These are phyloP conservation scores for Yarrowia hollandica DNA, from an alignment of 805 yeast genomes.

Conservation along the genomic window DNA sequence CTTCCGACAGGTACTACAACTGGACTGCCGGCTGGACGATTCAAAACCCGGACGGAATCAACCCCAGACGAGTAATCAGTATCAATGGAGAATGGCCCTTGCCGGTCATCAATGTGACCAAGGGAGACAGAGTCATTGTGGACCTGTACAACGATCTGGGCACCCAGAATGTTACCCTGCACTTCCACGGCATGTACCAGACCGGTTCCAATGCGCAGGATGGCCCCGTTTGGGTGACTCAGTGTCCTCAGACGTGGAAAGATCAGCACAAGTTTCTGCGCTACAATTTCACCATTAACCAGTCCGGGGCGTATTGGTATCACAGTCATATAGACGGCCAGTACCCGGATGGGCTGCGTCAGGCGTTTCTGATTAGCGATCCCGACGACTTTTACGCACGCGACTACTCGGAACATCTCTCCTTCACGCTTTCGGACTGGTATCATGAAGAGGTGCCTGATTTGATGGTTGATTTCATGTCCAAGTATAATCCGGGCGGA, in stretches of 20 bases:
- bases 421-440: constrained; percentile 76
- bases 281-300: constrained; percentile 83
- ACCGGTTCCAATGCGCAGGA: constrained; percentile 74
- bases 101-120: constrained; percentile 70
- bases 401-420: constrained; percentile 76
- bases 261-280: constrained; percentile 67
- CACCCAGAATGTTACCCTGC: constrained; percentile 69
- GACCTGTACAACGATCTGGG: constrained; percentile 72
- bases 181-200: constrained; percentile 91
- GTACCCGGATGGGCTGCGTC: constrained; percentile 77
- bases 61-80: constrained; percentile 53
- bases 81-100: constrained; percentile 75
- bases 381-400: constrained; percentile 51
- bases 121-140: constrained; percentile 73
- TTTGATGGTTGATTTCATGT: constrained; percentile 42
- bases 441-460: constrained; percentile 62
- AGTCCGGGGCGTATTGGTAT: constrained; percentile 94
- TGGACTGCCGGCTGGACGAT: constrained; percentile 42
- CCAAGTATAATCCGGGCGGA: constrained; percentile 56
- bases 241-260: constrained; percentile 65
- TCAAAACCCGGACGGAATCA: constrained; percentile 55
- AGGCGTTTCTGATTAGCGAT: constrained; percentile 65
- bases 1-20: constrained; percentile 35
- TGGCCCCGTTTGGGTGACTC: constrained; percentile 83
- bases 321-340: constrained; percentile 89